Evolutionary conservation across 352 stramenopile species (phyloP).

Genomic region (Pilasporangium apinafurcum): DNA sequence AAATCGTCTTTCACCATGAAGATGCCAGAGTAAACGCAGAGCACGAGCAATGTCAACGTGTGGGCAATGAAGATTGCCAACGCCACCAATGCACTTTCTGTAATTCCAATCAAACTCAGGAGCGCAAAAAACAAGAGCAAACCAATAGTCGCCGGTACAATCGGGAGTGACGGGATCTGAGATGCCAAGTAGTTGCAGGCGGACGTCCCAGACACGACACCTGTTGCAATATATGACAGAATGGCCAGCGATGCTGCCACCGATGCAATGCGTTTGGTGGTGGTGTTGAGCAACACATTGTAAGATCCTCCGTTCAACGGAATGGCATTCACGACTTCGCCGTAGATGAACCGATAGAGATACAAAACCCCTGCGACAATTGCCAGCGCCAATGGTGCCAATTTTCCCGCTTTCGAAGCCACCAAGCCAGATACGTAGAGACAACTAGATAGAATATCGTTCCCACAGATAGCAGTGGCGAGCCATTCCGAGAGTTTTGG

Average conservation of each 20-base stretch:
- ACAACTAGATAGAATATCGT: slow-evolving; percentile 93
- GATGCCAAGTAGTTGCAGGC: slow-evolving; percentile 84
- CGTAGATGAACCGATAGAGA: slow-evolving; percentile 92
- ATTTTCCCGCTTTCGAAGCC: slow-evolving; percentile 83
- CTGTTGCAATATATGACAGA: slow-evolving; percentile 95
- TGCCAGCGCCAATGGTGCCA: slow-evolving; percentile 86
- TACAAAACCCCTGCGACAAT: slow-evolving; percentile 89
- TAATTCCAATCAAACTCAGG: slow-evolving; percentile 90
- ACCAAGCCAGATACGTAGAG: slow-evolving; percentile 88
- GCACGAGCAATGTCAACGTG: slow-evolving; percentile 71
- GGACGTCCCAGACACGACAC: slow-evolving; percentile 83
- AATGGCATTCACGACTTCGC: slow-evolving; percentile 90
- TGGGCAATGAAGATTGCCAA: slow-evolving; percentile 91
- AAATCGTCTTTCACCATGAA: slow-evolving; percentile 83
- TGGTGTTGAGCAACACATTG: slow-evolving; percentile 95
- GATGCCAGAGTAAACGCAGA: slow-evolving; percentile 73
- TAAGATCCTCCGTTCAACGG: slow-evolving; percentile 94
- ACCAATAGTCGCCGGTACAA: slow-evolving; percentile 74
- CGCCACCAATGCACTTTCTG: slow-evolving; percentile 88
- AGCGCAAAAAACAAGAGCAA: slow-evolving; percentile 90
- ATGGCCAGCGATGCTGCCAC: slow-evolving; percentile 92
- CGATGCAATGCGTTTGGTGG: slow-evolving; percentile 89
- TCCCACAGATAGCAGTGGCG: slow-evolving; percentile 93
- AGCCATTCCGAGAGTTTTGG: slow-evolving; percentile 89
- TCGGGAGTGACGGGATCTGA: slow-evolving; percentile 62